Base-by-base conservation (phyloP, 2,329 filamentous ascomycete species). In the Endoconidiophora laricicola region DNA sequence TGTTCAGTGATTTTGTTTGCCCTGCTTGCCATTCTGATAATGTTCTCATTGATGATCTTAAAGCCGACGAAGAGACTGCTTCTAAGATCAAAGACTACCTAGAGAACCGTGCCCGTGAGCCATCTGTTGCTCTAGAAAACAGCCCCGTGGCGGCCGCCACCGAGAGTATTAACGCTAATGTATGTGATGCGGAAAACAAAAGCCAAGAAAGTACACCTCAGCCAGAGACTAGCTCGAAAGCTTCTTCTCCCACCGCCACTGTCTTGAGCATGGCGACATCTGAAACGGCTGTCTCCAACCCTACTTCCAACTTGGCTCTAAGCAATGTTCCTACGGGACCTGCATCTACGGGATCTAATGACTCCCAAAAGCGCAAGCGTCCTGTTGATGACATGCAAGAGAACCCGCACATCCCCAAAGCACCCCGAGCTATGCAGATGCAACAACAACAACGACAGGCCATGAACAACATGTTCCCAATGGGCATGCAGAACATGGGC, bases 1-100 rank as follows among this genome's bases (percentile, higher is more conserved):
- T 95, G 69, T 88, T 96, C 72, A 91, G 83, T 76, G 91, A 98
- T 74, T 87, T 98, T 68, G 74, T 88, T 66, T 98, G 91, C 67
- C 91, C 91, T 56, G 81, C 81, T 58, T 98, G 91, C 72, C 79
- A 85, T 67, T 83, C 82, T 55, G 87, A 94, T 63, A 86, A 86
- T 61, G 86, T 95, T 56, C 73, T 95, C 60, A 84, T 96, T 68
- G 90, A 95, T 73, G 83, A 94, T 66, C 76, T 98, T 58, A 78
- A 81, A 62, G 69, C 80, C 56, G 87, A 96, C 66, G 82, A 86
- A 57, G 86, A 91, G 58, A 76, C 79, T 55, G 76, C 79, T 56
- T 71, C 75, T 59, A 88, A 84, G 66, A 85, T 94, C 56, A 83
- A 85, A 67, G 76, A 76, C 38, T 95, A 83, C 60, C 62, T 78